Base-by-base conservation (phyloP, 2,329 filamentous ascomycete species). In the Fusarium heterosporum region DNA sequence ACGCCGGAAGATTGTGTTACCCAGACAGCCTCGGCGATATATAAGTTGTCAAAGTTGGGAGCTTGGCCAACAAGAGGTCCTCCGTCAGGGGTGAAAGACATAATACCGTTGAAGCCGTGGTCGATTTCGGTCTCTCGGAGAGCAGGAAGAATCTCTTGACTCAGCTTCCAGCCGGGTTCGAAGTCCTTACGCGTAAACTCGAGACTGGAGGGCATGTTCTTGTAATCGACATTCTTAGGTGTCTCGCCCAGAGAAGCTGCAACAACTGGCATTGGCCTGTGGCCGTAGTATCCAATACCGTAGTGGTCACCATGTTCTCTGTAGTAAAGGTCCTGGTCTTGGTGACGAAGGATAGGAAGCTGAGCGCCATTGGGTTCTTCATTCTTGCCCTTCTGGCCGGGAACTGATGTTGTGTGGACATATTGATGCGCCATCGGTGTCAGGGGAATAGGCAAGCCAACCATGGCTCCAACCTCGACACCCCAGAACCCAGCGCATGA, bases 401-500 rank as follows among this genome's bases (percentile, higher is more conserved):
- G 81, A 0, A 89, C 78, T 0, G 84, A 61, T 0, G 83, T 87
- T 1, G 87, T 89, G 75, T 89, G 89, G 48, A 80, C 87, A 64
- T 90, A 90, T 65, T 90, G 87, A 53, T 90, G 87, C 1, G 82
- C 87, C 58, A 90, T 80, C 4, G 87, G 87, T 1, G 88, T 80
- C 6, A 90, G 75, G 8, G 87, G 87, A 22, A 90, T 81, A 3
- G 82, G 77, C 13, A 89, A 69, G 6, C 82, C 87, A 40, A 85
- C 81, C 87, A 90, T 87, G 8, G 83, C 84, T 22, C 87, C 87
- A 8, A 90, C 78, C 71, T 90, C 87, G 9, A 89, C 87, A 12
- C 87, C 87, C 87, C 87, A 90, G 74, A 90, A 88, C 0, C 87
- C 87, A 8, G 86, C 87, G 62, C 87, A 90, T 3, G 86, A 89